A percentile compares a stretch with the other conserved stretches of the same genome.
Conservation (phyloP, 805 yeast genomes). For the Candida nemodendra region DNA sequence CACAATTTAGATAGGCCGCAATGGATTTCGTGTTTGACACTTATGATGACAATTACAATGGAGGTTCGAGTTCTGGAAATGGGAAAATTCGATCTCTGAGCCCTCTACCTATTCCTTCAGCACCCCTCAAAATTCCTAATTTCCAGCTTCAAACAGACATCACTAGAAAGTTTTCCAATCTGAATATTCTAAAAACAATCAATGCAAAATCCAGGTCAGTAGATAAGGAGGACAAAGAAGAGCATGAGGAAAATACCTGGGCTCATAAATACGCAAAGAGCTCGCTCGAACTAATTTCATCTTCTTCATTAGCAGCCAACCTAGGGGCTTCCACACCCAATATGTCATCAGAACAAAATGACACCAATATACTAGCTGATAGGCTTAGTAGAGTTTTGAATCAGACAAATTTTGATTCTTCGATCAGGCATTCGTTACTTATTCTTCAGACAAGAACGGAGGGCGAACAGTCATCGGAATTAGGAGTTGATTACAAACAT, state of each 20-base stretch:
- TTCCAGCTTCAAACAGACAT: constrained; percentile 35
- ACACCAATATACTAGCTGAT: constrained; percentile 33
- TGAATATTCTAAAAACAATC: constrained; percentile 32
- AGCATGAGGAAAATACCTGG: constrained; percentile 10
- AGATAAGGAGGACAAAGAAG: constrained; percentile 8
- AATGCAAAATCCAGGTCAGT: constrained; percentile 12
- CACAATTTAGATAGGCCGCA: too few species aligned
- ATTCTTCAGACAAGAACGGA: constrained; percentile 31
- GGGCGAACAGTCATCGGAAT: constrained; percentile 6
- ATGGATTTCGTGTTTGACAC: constrained; percentile 34
- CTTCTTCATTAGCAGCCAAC: constrained; percentile 4
- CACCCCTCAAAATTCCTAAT: constrained; percentile 38
- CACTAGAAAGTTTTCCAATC: constrained; percentile 36
- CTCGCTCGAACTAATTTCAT: constrained; percentile 39
- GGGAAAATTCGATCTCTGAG: constrained; percentile 3
- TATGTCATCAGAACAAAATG: constrained; percentile 8
- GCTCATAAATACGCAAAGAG: constrained; percentile 51
- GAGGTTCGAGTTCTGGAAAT: constrained; percentile 2
- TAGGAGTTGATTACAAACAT: constrained; percentile 25
- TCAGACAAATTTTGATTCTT: constrained; percentile 40
- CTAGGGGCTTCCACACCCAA: constrained; percentile 6
- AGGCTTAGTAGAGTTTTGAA: constrained; percentile 52
- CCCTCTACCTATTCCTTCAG: constrained; percentile 36
- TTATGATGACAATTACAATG: constrained; percentile 14
- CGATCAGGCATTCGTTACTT: constrained; percentile 30